Evolutionary conservation across 139 green algal genomes (phyloP), one percentile per base, ranked within the genome.

Genomic region (Pseudopediastrum boryanum): DNA sequence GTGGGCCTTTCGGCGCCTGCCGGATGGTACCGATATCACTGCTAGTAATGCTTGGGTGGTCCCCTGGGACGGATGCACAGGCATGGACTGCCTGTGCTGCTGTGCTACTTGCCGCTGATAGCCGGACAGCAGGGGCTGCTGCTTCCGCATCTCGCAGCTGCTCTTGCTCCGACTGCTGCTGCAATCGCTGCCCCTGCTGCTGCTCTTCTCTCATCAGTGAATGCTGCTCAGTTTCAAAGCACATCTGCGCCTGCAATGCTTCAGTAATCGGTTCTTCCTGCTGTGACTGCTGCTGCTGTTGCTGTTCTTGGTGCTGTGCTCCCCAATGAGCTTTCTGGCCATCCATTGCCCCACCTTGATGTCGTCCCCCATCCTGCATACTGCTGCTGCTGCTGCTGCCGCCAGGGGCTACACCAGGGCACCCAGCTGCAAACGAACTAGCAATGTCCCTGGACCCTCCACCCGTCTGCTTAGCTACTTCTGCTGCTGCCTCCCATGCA

Each of bases 81-180:
- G 25, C 9, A 75, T 3, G 31, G 70, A 43, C 35, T 56, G 39
- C 38, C 4, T 25, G 21, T 4, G 19, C 35, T 43, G 64, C 64
- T 52, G 9, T 27, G 54, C 16, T 12, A 52, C 64, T 46, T 10
- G 21, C 35, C 42, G 6, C 48, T 51, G 46, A 4, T 10, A 7
- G 31, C 44, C 50, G 31, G 21, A 3, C 50, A 31, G 25, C 67
- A 33, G 27, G 27, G 41, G 66, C 65, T 77, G 36, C 48, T 39
- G 78, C 6, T 68, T 73, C 70, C 27, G 43, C 64, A 2, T 36
- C 21, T 25, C 27, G 71, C 42, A 78, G 29, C 42, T 74, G 48
- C 16, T 78, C 72, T 9, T 75, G 65, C 61, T 65, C 23, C 41
- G 54, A 10, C 48, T 52, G 50, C 27, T 33, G 38, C 31, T 54